Evolutionary conservation across 208 protist genomes (phyloP).

Genomic region (Herpetomonas tarakana): DNA sequence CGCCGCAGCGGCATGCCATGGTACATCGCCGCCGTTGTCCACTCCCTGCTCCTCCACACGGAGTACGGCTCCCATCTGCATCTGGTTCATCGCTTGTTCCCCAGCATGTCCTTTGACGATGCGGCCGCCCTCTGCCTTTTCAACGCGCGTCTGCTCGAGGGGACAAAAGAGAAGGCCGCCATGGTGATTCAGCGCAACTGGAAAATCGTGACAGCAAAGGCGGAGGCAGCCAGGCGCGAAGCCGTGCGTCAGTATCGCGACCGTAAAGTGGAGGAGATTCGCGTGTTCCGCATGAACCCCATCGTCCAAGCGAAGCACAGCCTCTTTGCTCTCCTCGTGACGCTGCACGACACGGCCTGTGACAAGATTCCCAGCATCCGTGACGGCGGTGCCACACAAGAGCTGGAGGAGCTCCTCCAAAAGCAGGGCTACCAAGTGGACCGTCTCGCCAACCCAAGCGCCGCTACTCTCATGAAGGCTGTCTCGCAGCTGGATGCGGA

Average conservation of each 20-base stretch:
- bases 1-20: constrained; percentile 69
- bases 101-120: constrained; percentile 53
- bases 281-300: constrained; percentile 56
- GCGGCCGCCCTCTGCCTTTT: constrained; percentile 73
- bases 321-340: constrained; percentile 73
- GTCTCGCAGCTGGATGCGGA: constrained; percentile 53
- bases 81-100: constrained; percentile 65
- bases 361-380: constrained; percentile 45
- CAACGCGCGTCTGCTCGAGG: constrained; percentile 57
- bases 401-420: constrained; percentile 48
- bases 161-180: constrained; percentile 56
- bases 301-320: constrained; percentile 57
- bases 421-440: constrained; percentile 80
- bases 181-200: constrained; percentile 84
- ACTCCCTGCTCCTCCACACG: constrained; percentile 77
- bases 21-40: constrained; percentile 66
- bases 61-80: constrained; percentile 76
- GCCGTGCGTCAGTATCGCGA: constrained; percentile 50
- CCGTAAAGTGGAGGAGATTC: constrained; percentile 77
- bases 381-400: constrained; percentile 11
- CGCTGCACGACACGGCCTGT: constrained; percentile 49
- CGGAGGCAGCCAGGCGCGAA: constrained; percentile 23
- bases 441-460: constrained; percentile 44
- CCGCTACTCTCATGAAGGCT: constrained; percentile 44
- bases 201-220: constrained; percentile 46